A percentile compares a stretch with the other conserved stretches of the same genome.
Evolutionary conservation across 1,284 basidiomycete genomes (phyloP).

Genomic region (Cronartium ribicola): DNA sequence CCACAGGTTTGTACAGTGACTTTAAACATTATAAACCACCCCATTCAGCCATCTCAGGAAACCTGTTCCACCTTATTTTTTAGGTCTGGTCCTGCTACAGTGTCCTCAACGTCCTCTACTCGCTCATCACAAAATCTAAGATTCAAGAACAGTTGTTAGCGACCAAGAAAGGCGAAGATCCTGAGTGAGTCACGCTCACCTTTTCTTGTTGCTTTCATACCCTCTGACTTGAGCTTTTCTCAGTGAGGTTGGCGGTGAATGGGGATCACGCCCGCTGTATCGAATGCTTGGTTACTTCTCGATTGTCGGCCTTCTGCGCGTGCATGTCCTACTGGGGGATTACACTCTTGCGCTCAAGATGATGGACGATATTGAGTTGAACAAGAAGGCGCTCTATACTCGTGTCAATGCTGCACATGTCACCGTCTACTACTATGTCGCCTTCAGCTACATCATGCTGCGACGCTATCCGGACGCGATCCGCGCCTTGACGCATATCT

Average conservation of each 20-base stretch:
- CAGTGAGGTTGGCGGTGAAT: conserved; percentile 84
- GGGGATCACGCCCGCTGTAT: conserved; percentile 82
- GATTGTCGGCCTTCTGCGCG: conserved; percentile 86
- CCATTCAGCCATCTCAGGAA: background rate
- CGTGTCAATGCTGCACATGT: conserved; percentile 92
- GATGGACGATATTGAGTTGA: conserved; percentile 86
- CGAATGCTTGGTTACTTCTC: conserved; percentile 97
- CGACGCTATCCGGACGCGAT: conserved; percentile 91
- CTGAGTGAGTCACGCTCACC: conserved; percentile 59
- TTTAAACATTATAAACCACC: conserved; percentile 16
- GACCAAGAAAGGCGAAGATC: conserved; percentile 68
- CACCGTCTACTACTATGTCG: conserved; percentile 88
- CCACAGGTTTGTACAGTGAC: conserved; percentile 30
- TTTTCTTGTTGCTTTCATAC: background rate
- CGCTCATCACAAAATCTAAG: conserved; percentile 91
- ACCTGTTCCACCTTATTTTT: background rate
- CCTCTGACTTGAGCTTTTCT: conserved; percentile 20
- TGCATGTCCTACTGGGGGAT: conserved; percentile 92
- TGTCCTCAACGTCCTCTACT: conserved; percentile 95
- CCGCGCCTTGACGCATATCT: conserved; percentile 81
- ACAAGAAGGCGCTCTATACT: conserved; percentile 79
- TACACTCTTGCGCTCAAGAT: conserved; percentile 91
- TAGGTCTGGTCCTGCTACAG: conserved; percentile 95
- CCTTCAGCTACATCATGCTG: conserved; percentile 93
- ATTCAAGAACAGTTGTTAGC: conserved; percentile 90